Conservation (phyloP, 2,329 filamentous ascomycete species). For the Colletotrichum caudatum region DNA sequence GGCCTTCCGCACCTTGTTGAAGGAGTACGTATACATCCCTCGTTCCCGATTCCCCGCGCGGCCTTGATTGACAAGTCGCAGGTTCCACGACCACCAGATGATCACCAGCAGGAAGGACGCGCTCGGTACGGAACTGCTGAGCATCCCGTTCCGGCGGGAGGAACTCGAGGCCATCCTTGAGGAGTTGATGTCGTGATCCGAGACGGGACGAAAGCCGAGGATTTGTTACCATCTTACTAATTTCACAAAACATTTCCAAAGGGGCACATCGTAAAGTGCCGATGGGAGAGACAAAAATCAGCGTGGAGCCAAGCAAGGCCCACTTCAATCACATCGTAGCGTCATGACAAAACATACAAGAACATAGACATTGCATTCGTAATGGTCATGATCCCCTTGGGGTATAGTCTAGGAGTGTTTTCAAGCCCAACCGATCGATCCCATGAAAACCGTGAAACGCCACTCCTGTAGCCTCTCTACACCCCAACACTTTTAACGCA, state of each 20-base stretch:
- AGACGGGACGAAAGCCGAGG: neutral
- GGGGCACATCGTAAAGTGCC: neutral
- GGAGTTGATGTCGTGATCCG: conserved; percentile 65
- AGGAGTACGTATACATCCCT: conserved; percentile 74
- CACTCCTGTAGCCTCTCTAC: conserved; percentile 49
- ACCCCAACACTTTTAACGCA: conserved; percentile 83
- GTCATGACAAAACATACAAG: neutral
- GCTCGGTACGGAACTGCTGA: conserved; percentile 85
- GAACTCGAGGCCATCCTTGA: conserved; percentile 92
- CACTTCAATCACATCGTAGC: neutral
- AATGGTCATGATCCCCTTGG: conserved; percentile 22
- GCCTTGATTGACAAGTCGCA: conserved; percentile 48
- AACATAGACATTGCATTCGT: conserved; percentile 29
- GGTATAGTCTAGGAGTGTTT: conserved; percentile 31
- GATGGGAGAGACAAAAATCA: neutral
- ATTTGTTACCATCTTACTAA: neutral
- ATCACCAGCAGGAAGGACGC: conserved; percentile 89
- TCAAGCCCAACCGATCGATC: conserved; percentile 7
- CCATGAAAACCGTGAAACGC: conserved; percentile 17
- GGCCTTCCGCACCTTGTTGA: conserved; percentile 91
- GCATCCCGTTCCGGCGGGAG: conserved; percentile 86
- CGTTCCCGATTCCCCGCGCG: neutral
- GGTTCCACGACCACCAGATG: conserved; percentile 98
- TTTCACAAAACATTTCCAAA: neutral
- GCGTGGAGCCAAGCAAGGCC: neutral